A percentile compares a stretch with the other conserved stretches of the same genome.
Evolutionary conservation across 148 eudicot species (phyloP).

Genomic region (Fallopia convolvulus): DNA sequence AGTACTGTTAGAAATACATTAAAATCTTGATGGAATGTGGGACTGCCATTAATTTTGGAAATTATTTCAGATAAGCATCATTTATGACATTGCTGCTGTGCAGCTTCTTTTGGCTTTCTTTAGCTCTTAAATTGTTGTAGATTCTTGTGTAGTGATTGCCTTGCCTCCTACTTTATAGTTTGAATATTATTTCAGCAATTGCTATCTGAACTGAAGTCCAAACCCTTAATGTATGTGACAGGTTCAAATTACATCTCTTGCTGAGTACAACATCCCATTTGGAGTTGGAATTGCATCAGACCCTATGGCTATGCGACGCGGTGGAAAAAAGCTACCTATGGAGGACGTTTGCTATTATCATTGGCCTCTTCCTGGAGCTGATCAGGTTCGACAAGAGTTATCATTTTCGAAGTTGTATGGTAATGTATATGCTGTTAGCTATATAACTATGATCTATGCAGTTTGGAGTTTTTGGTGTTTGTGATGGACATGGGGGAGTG

Average conservation of each 20-base stretch:
- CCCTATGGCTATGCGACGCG: constrained; percentile 89
- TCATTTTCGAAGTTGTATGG: not conserved
- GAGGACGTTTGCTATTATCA: constrained; percentile 83
- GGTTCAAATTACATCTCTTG: constrained; percentile 63
- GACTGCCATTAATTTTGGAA: not conserved
- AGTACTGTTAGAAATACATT: not conserved
- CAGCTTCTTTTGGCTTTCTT: not conserved
- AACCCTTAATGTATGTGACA: constrained; percentile 22
- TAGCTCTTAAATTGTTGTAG: not conserved
- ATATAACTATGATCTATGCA: constrained; percentile 26
- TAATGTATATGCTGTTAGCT: not conserved
- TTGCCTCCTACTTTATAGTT: not conserved
- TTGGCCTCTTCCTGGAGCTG: constrained; percentile 80
- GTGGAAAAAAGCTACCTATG: constrained; percentile 89
- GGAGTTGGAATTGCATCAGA: constrained; percentile 87
- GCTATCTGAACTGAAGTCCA: constrained; percentile 2
- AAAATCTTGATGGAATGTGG: not conserved
- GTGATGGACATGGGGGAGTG: constrained; percentile 97
- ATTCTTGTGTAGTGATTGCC: not conserved
- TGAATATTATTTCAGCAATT: not conserved
- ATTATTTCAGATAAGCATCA: not conserved
- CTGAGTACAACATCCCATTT: constrained; percentile 53
- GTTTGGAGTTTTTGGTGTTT: constrained; percentile 93
- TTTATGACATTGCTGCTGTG: not conserved
- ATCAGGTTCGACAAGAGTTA: constrained; percentile 42